Conservation (phyloP, 345 rosid species). For the Moricandia moricandioides region DNA sequence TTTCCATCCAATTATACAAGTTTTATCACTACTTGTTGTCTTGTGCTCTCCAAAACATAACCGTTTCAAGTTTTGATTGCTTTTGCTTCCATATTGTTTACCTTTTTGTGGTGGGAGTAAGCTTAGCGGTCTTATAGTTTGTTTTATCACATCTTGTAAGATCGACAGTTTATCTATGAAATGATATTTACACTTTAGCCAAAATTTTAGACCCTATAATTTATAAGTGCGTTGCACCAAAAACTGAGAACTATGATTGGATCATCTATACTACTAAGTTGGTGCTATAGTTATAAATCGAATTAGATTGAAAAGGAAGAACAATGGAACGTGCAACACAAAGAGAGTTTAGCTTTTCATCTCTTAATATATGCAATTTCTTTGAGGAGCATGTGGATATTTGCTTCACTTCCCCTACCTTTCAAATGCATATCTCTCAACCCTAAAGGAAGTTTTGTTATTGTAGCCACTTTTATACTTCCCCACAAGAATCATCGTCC, state of each 20-base stretch:
- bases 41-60: too few species aligned
- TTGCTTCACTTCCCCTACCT: slow-evolving; percentile 24
- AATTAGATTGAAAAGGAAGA: slow-evolving; percentile 6
- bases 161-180: too few species aligned
- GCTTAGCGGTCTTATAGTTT: too few species aligned
- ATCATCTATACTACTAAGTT: slow-evolving; percentile 5
- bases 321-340: slow-evolving; percentile 29
- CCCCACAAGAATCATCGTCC: not conserved
- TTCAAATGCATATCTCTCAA: slow-evolving; percentile 1
- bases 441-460: not conserved
- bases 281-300: not conserved
- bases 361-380: slow-evolving; percentile 3
- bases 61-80: too few species aligned
- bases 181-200: too few species aligned
- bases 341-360: slow-evolving; percentile 18
- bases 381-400: slow-evolving; percentile 39
- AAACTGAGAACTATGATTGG: not conserved
- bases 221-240: not conserved
- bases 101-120: too few species aligned
- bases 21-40: too few species aligned
- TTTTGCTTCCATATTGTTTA: too few species aligned
- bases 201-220: too few species aligned
- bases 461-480: not conserved
- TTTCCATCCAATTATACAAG: too few species aligned
- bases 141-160: too few species aligned